Evolutionary conservation across 345 rosid genomes (phyloP).

Genomic region (Turnera subulata): DNA sequence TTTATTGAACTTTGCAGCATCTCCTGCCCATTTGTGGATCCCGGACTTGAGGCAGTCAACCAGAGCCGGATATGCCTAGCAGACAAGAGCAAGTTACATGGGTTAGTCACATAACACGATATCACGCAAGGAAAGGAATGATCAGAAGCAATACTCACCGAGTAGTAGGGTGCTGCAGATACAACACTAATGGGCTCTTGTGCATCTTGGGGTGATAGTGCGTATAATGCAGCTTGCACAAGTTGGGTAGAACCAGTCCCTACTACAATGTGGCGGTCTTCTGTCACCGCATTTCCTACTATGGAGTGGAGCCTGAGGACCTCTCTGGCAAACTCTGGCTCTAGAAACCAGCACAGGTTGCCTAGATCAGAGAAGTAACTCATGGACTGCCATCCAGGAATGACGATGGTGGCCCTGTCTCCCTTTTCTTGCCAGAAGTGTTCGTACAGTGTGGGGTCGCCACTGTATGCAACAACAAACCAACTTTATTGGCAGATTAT

Average conservation of each 20-base stretch:
- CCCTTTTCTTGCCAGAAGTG: slow-evolving; percentile 65
- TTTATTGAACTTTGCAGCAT: slow-evolving; percentile 48
- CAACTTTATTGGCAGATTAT: no score
- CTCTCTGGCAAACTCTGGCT: slow-evolving; percentile 60
- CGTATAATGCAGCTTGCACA: slow-evolving; percentile 76
- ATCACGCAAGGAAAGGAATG: slow-evolving; percentile 16
- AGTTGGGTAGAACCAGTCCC: slow-evolving; percentile 95
- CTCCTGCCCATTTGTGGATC: slow-evolving; percentile 81
- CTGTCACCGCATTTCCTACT: slow-evolving; percentile 81
- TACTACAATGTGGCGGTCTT: slow-evolving; percentile 60
- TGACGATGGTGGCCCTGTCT: slow-evolving; percentile 59
- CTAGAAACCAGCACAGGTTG: slow-evolving; percentile 85
- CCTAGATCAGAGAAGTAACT: slow-evolving; percentile 74
- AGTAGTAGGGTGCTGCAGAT: slow-evolving; percentile 75
- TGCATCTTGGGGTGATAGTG: slow-evolving; percentile 53
- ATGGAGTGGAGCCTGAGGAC: slow-evolving; percentile 55
- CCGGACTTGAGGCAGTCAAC: slow-evolving; percentile 79
- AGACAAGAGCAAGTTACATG: slow-evolving; percentile 46
- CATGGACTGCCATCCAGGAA: slow-evolving; percentile 77
- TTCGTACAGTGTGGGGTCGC: slow-evolving; percentile 89
- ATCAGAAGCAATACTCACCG: no score
- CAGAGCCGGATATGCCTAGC: slow-evolving; percentile 67
- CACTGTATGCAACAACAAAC: no score
- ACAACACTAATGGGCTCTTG: slow-evolving; percentile 65
- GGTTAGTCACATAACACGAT: slow-evolving; percentile 7